A percentile compares a stretch with the other conserved stretches of the same genome.
Conservation (phyloP, 257 asterid species). For the Verbena officinalis region DNA sequence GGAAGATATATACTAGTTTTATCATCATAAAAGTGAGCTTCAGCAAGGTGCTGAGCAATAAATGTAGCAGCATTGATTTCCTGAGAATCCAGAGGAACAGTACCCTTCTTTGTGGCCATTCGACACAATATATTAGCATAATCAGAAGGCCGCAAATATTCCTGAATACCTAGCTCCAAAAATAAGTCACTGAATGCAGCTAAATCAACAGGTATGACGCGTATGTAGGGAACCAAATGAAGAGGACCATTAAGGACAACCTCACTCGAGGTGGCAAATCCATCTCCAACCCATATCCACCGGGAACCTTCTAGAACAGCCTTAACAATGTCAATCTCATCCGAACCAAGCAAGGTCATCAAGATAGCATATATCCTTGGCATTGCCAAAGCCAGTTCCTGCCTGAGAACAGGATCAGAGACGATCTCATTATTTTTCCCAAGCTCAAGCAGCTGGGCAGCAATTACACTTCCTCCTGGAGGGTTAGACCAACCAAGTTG, state of each 20-base stretch:
- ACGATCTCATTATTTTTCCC: slow-evolving; percentile 91
- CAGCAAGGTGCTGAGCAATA: slow-evolving; percentile 91
- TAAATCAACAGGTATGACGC: slow-evolving; percentile 88
- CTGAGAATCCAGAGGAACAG: slow-evolving; percentile 69
- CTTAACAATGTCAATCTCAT: slow-evolving; percentile 88
- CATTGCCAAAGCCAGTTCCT: slow-evolving; percentile 89
- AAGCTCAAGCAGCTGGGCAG: slow-evolving; percentile 98
- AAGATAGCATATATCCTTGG: slow-evolving; percentile 87
- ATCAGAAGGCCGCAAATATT: slow-evolving; percentile 72
- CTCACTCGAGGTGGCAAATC: slow-evolving; percentile 85
- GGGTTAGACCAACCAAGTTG: slow-evolving; percentile 93
- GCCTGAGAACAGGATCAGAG: slow-evolving; percentile 72
- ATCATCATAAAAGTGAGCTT: slow-evolving; percentile 64
- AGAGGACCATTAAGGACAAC: slow-evolving; percentile 96
- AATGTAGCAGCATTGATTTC: slow-evolving; percentile 84
- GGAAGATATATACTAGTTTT: slow-evolving; percentile 74
- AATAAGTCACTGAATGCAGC: slow-evolving; percentile 88
- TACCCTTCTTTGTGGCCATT: slow-evolving; percentile 76
- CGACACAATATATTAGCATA: slow-evolving; percentile 74
- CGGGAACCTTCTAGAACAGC: slow-evolving; percentile 93
- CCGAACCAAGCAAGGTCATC: slow-evolving; percentile 69
- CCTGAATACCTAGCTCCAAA: slow-evolving; percentile 84
- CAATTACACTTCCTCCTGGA: slow-evolving; percentile 91
- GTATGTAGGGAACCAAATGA: slow-evolving; percentile 94
- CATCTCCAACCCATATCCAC: slow-evolving; percentile 99